Evolutionary conservation across 2,329 filamentous ascomycete species (phyloP).

Genomic region (Alternaria hordeiaustralica): DNA sequence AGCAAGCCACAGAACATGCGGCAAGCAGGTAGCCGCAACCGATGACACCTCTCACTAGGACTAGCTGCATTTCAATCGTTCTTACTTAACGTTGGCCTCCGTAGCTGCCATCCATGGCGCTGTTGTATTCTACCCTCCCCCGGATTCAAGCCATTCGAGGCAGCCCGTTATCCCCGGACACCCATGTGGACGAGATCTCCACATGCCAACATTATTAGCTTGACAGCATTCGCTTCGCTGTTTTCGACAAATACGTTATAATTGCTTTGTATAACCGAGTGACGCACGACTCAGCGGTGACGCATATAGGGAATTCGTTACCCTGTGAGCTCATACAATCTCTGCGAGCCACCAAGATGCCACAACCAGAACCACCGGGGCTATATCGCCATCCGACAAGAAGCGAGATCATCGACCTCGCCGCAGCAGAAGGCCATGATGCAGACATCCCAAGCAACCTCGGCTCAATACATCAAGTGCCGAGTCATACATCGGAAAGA

Average conservation of each 20-base stretch:
- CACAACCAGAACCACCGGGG: conserved; percentile 2
- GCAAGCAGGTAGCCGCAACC: background rate
- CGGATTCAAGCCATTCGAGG: background rate
- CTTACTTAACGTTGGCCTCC: background rate
- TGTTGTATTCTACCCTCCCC: background rate
- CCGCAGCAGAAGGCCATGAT: conserved; percentile 48
- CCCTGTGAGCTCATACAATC: background rate
- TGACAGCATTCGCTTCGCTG: background rate
- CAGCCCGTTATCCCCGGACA: background rate
- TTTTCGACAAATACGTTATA: background rate
- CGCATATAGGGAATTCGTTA: background rate
- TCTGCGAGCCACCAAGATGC: conserved; percentile 15
- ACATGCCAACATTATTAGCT: background rate
- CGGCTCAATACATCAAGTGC: conserved; percentile 34
- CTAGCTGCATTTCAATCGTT: background rate
- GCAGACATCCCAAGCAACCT: conserved; percentile 47
- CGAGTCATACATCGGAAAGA: conserved; percentile 15
- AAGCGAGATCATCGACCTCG: conserved; percentile 45
- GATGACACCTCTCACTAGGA: background rate
- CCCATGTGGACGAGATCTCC: background rate
- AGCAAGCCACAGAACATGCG: background rate
- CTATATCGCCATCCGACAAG: conserved; percentile 33
- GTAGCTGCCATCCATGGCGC: background rate
- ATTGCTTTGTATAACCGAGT: background rate
- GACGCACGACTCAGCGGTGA: background rate